Evolutionary conservation across 768 basidiomycete species (phyloP), one percentile per base, ranked within the genome.

Genomic region (Naganishia vishniacii): DNA sequence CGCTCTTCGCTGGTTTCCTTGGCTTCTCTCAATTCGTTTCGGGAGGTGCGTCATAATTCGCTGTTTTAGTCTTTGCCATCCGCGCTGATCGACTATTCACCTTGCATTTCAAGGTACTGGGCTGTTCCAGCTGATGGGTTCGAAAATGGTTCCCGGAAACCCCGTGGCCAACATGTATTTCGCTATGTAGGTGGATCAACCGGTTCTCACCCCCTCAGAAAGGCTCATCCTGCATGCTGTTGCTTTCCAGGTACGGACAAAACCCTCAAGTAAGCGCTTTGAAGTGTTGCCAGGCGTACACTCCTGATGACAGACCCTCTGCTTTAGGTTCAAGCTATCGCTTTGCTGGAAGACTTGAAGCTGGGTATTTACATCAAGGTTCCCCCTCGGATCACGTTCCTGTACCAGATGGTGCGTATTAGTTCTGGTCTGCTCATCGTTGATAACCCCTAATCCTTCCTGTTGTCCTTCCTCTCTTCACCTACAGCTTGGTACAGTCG

Each of bases 101-200:
- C 13, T 44, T 44, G 34, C 34, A 37, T 20, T 8, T 5, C n/a
- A 8, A 48, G 47, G 47, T 16, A 66, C 65, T 29, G 65, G 65
- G 12, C 34, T 66, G 2, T 66, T 51, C 86, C 64, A 80, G 70
- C 68, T 79, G 61, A 69, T 78, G 34, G 70, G 67, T 28, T 71
- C 73, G n/a, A 68, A 72, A 29, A 72, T 75, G 69, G 69, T 78
- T 62, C 74, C 37, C 61, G 79, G 81, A 80, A 80, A 82, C 48
- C 85, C 85, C 0, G 83, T 86, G 4, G 85, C 85, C 0, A 88
- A 82, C 73, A 81, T 83, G 81, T 81, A 86, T 70, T 84, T 85
- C 15, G 81, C 81, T 59, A 83, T 84, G 82, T 83, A 23, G 3
- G 42, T 44, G 9, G 42, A 8, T n/a, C n/a, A n/a, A n/a, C n/a